These are phyloP conservation scores for Xylaria acuta DNA, from an alignment of 495 filamentous ascomycete genomes.

Conservation along the genomic window DNA sequence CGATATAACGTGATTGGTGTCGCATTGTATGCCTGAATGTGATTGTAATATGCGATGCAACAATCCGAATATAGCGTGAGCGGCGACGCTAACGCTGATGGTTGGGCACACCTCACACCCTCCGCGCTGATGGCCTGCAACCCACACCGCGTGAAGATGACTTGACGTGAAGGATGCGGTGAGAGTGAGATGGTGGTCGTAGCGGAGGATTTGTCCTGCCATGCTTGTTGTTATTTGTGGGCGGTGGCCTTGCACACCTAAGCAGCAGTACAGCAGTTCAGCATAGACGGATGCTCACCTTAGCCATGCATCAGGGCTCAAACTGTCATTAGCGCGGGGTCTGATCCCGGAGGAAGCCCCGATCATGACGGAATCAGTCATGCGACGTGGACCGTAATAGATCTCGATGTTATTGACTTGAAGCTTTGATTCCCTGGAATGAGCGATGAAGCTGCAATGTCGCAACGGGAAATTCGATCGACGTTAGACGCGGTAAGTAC, in stretches of 20 bases:
- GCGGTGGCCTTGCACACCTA: neutral
- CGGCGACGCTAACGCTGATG: constrained; percentile 6
- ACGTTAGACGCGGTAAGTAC: neutral
- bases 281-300: neutral
- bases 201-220: constrained; percentile 11
- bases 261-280: neutral
- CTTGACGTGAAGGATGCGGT: constrained; percentile 11
- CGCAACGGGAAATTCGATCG: neutral
- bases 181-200: constrained; percentile 17
- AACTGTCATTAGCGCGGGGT: constrained; percentile 11
- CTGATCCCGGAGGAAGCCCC: constrained; percentile 8
- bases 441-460: neutral
- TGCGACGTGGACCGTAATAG: neutral
- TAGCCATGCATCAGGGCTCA: neutral
- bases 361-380: constrained; percentile 11
- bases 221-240: neutral
- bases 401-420: neutral
- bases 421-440: neutral
- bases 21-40: neutral
- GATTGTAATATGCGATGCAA: constrained; percentile 10
- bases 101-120: constrained; percentile 3
- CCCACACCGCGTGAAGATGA: constrained; percentile 9
- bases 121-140: constrained; percentile 10
- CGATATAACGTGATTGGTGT: constrained; percentile 12
- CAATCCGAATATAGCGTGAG: constrained; percentile 15